Evolutionary conservation across 208 protist species (phyloP), one percentile per base, ranked within the genome.

Genomic region (Acanthamoeba royreba): DNA sequence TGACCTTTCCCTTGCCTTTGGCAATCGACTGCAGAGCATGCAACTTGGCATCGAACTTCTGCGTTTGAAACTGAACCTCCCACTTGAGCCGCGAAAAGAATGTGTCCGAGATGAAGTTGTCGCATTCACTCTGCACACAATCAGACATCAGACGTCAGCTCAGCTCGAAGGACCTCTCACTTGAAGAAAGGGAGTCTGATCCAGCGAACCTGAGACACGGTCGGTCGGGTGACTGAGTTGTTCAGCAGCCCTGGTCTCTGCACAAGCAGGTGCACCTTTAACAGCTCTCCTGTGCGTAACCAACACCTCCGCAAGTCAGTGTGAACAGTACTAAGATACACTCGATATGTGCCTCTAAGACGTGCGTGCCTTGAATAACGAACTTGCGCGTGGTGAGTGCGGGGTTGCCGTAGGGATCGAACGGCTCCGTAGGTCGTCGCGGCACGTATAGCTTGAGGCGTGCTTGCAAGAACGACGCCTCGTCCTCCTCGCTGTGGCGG

Each of bases 31-130:
- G 74, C 4, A 85, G 74, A 31, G 74, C 74, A 45, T 85, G 74
- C 45, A 85, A 45, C 74, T 85, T 85, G 74, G 74, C 74, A 45
- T 85, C 74, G 74, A 85, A 85, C 74, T 85, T 85, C 11, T 85
- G 74, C 25, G 74, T 85, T 53, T 85, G 74, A 45, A 85, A 85
- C 45, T 85, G 74, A 13, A 85, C 45, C 45, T 85, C 74, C 74
- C 74, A 85, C 74, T 85, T 85, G 43, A 85, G 45, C 28, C 74
- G 33, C n/a, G 74, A 49, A 19, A 85, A 85, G 74, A 85, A 85
- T 11, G 74, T 55, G 43, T 85, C 74, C 43, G 22, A 55, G 74
- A 85, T 85, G 43, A 85, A 85, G 33, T 40, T 25, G 11, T 85
- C 43, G 15, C 35, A 22, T 28, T 33, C 38, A 22, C 25, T 17